Conservation (phyloP, 352 stramenopile genomes). For the Phytophthora pseudosyringae region DNA sequence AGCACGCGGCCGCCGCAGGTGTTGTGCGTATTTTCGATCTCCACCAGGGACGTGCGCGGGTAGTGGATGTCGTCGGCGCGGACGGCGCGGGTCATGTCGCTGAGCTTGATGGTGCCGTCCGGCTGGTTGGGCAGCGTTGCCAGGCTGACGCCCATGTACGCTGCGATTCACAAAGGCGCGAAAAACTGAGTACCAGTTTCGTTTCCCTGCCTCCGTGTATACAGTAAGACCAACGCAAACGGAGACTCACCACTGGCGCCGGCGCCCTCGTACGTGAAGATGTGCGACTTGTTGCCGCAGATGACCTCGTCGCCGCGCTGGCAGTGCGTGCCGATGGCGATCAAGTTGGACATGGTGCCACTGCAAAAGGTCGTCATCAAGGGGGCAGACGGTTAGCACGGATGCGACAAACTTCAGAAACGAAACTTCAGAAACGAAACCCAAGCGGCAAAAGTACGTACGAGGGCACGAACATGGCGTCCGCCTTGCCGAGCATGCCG, state of each 20-base stretch:
- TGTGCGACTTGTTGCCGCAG: constrained; percentile 94
- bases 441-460: constrained; percentile 35
- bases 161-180: constrained; percentile 34
- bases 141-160: constrained; percentile 90
- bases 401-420: constrained; percentile 22
- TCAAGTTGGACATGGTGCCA: constrained; percentile 98
- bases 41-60: constrained; percentile 89
- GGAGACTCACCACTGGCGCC: constrained; percentile 71
- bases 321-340: constrained; percentile 94
- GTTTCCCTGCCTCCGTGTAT: too few relatives aligned
- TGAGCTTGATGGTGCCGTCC: constrained; percentile 85
- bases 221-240: not conserved
- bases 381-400: too few relatives aligned
- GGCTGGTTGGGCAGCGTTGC: constrained; percentile 78
- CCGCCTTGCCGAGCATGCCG: constrained; percentile 94
- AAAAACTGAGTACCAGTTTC: not conserved
- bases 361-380: too few relatives aligned
- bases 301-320: constrained; percentile 94
- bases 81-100: constrained; percentile 76
- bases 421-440: constrained; percentile 24
- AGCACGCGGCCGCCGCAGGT: constrained; percentile 94
- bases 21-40: constrained; percentile 99
- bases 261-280: constrained; percentile 96
- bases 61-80: constrained; percentile 80
- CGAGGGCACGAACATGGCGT: constrained; percentile 95